Conservation (phyloP, 2,329 filamentous ascomycete species). For the Xylaria multiplex region DNA sequence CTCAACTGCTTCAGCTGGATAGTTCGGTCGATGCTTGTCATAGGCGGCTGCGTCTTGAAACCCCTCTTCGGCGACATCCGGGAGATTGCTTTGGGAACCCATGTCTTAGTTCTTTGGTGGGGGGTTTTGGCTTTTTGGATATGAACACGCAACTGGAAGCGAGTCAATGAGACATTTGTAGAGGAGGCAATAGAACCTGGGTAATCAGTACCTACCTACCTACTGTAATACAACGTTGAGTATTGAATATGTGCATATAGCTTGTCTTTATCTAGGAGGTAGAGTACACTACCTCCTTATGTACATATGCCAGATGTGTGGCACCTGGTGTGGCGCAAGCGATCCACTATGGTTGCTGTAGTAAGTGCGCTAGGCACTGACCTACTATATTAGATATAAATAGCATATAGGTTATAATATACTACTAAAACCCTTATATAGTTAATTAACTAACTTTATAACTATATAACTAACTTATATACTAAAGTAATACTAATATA, state of each 20-base stretch:
- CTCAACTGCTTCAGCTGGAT: conserved; percentile 67
- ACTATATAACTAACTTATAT: too few species aligned
- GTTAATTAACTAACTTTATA: too few species aligned
- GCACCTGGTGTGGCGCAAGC: too few species aligned
- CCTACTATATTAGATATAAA: too few species aligned
- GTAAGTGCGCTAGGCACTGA: too few species aligned
- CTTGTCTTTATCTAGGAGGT: not conserved
- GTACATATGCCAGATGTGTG: conserved; percentile 17
- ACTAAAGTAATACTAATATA: too few species aligned
- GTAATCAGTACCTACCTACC: not conserved
- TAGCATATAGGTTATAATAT: too few species aligned
- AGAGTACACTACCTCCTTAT: too few species aligned
- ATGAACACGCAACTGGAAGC: not conserved
- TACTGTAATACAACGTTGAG: not conserved
- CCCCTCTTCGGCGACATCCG: conserved; percentile 62
- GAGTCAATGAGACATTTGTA: not conserved
- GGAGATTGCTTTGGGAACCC: conserved; percentile 40
- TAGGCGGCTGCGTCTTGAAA: conserved; percentile 73
- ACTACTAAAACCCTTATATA: too few species aligned
- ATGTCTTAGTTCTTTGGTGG: conserved; percentile 30
- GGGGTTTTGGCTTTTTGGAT: too few species aligned
- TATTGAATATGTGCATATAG: not conserved
- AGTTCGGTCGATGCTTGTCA: conserved; percentile 74
- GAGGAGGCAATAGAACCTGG: not conserved
- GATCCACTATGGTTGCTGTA: too few species aligned